Base-by-base conservation (phyloP, 306 rosid species). In the Psophocarpus tetragonolobus region DNA sequence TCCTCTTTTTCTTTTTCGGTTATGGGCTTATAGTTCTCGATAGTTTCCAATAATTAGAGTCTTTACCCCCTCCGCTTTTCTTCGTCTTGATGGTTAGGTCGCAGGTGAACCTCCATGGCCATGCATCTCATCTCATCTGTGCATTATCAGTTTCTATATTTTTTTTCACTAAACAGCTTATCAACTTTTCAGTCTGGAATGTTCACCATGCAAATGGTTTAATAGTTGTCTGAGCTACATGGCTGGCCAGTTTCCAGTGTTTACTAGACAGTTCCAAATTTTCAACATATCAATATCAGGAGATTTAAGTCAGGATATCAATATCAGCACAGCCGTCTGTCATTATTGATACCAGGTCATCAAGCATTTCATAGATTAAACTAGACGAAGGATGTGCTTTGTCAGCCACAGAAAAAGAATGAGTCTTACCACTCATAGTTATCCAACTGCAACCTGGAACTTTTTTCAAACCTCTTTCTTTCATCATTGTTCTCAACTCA, bases 361-460 rank as follows among this genome's bases (percentile, higher is more conserved):
- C 87, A 47, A 94, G 82, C 87, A 87, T 84, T 80, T 33, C 85
- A 69, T 87, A 85, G 81, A 94, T 85, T 33, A 74, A 87, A 84
- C 80, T 68, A 69, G 90, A 92, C n/a, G 67, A 84, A 32, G 97
- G 87, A 84, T 90, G 97, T 35, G 74, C 77, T 78, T 87, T 85
- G 85, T 94, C 97, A 18, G 96, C 89, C 36, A 89, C 97, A 70
- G 53, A 76, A 80, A 94, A 94, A 76, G 88, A 90, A 80, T 84
- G 88, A 18, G 89, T 94, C 48, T 75, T 66, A 1, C 89, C 72
- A 4, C 85, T 71, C 27, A 90, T 44, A 71, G 80, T 85, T 77
- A 94, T 87, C 97, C 97, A 89, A 82, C 98, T 94, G 86, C 92
- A 87, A 56, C 98, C 97, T 0, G 93, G 92, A 9, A 80, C 82